Conservation (phyloP, 352 stramenopile species). For the Pythium folliculosum region DNA sequence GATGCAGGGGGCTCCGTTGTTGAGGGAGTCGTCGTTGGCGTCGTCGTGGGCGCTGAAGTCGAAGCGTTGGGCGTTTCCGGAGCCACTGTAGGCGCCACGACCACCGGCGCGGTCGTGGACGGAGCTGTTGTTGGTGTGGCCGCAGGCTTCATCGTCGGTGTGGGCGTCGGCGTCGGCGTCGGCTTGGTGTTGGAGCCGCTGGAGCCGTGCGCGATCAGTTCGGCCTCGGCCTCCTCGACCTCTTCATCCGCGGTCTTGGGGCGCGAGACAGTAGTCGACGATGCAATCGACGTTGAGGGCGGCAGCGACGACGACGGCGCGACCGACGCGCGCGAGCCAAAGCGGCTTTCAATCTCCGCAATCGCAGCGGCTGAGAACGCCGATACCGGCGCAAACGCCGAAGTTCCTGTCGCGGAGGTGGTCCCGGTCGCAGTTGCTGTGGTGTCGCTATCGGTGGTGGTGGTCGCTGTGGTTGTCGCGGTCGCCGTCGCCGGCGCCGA, state of each 20-base stretch:
- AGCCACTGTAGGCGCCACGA: not conserved
- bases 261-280: not conserved
- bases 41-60: not conserved
- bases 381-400: not conserved
- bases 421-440: not conserved
- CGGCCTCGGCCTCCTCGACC: conserved; percentile 19
- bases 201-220: conserved; percentile 3
- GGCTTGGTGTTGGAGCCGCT: not conserved
- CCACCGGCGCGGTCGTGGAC: conserved; percentile 5
- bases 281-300: not conserved
- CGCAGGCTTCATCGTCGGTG: not conserved
- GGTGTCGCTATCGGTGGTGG: no score
- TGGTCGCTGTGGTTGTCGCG: not conserved
- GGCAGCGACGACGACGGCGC: not conserved
- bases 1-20: not conserved
- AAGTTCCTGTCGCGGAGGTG: not conserved
- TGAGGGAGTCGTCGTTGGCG: not conserved
- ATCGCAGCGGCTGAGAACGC: no score
- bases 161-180: not conserved
- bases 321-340: not conserved
- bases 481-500: not conserved
- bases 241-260: conserved; percentile 25
- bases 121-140: not conserved
- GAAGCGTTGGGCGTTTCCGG: not conserved
- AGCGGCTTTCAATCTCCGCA: not conserved